Evolutionary conservation across 495 filamentous ascomycete species (phyloP).

Genomic region (Friedmanniomyces simplex): DNA sequence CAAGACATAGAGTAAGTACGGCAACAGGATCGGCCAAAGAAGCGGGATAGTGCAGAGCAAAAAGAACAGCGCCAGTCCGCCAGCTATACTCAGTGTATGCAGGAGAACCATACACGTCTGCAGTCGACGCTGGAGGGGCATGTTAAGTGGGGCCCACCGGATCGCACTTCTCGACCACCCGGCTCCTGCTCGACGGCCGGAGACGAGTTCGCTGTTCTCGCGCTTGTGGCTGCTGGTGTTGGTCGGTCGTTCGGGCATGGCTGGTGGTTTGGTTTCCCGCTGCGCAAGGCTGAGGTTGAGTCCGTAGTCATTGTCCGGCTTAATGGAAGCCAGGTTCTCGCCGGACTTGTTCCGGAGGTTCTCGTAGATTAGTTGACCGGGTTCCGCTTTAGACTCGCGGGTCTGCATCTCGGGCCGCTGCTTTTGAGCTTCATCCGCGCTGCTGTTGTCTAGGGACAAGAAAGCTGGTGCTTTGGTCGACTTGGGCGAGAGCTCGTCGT

Average conservation of each 20-base stretch:
- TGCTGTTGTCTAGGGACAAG: not conserved
- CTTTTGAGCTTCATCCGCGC: not conserved
- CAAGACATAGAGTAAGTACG: conserved; percentile 76
- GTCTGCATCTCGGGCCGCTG: not conserved
- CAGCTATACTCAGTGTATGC: conserved; percentile 73
- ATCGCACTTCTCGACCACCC: conserved; percentile 41
- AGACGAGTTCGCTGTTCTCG: conserved; percentile 19
- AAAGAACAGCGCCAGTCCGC: conserved; percentile 72
- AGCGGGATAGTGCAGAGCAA: conserved; percentile 83
- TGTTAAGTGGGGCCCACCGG: conserved; percentile 76
- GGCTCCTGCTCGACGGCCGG: conserved; percentile 29
- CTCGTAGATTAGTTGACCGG: conserved; percentile 19
- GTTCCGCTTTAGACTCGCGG: not conserved
- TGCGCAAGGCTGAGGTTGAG: conserved; percentile 1
- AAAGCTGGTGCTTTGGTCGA: not conserved
- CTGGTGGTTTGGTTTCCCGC: not conserved
- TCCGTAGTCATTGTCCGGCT: conserved; percentile 7
- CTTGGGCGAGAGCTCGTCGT: not conserved
- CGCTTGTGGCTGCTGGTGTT: not conserved
- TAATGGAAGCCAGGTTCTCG: conserved; percentile 14
- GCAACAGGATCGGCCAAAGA: conserved; percentile 82
- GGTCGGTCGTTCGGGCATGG: not conserved
- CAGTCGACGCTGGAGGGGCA: conserved; percentile 73
- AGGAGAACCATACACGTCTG: conserved; percentile 79
- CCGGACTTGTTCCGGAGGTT: conserved; percentile 14